Evolutionary conservation across 345 rosid species (phyloP).

Genomic region (Euphorbia tirucalli): DNA sequence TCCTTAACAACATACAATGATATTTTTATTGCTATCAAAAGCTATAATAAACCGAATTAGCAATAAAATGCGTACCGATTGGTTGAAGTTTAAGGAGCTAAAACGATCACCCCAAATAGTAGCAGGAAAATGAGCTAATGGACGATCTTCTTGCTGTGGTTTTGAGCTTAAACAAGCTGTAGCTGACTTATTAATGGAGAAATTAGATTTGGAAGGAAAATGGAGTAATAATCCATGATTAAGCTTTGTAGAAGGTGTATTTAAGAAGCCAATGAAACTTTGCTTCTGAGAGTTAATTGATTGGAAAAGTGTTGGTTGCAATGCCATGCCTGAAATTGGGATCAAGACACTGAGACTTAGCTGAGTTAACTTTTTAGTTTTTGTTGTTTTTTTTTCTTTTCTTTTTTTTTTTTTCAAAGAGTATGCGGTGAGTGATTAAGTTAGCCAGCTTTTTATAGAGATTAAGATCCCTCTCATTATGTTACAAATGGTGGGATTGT

Average conservation of each 20-base stretch:
- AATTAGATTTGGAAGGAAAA: not conserved
- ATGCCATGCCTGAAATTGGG: not conserved
- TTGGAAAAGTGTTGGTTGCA: not conserved
- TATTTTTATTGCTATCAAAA: too few relatives aligned
- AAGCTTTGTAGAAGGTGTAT: too few relatives aligned
- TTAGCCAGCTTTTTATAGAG: too few relatives aligned
- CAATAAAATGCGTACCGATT: not conserved
- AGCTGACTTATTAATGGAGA: not conserved
- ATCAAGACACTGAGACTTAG: too few relatives aligned
- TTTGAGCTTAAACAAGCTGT: not conserved
- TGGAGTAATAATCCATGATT: too few relatives aligned
- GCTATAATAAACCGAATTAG: not conserved
- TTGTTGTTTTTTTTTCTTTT: too few relatives aligned
- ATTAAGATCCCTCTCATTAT: too few relatives aligned
- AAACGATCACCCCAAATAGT: not conserved
- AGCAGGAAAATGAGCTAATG: not conserved
- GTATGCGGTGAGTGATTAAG: too few relatives aligned
- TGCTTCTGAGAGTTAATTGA: not conserved
- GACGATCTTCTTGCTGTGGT: not conserved
- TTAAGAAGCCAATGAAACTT: not conserved
- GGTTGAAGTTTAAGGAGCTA: not conserved
- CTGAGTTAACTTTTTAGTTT: too few relatives aligned
- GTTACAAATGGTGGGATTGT: too few relatives aligned
- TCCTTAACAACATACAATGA: too few relatives aligned
- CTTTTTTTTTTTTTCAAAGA: too few relatives aligned